A percentile compares a stretch with the other conserved stretches of the same genome.
phyloP scores from a whole-genome alignment of 2,329 filamentous ascomycete genomes.

The Helotiales sp. region DNA sequence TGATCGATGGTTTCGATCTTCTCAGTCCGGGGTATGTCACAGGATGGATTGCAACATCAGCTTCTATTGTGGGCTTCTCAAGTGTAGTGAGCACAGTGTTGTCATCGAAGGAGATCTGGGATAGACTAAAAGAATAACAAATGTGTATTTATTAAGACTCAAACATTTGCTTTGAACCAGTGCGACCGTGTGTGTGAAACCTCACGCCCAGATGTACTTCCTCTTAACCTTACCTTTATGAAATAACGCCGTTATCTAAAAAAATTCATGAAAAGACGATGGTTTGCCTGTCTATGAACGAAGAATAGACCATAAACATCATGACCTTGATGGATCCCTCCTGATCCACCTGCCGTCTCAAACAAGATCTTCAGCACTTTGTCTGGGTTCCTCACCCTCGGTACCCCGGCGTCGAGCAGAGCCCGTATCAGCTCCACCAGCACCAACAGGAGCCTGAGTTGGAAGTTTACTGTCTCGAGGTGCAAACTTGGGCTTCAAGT shows the following conservation, averaged over 20 bases:
- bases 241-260: neutral
- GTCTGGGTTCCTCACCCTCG: constrained; percentile 18
- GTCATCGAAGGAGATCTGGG: constrained; percentile 66
- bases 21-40: constrained; percentile 63
- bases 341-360: neutral
- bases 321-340: neutral
- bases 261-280: neutral
- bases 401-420: constrained; percentile 16
- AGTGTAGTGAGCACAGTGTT: constrained; percentile 68
- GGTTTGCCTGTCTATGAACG: neutral
- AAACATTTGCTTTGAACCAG: neutral
- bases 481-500: constrained; percentile 17
- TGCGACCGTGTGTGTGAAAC: neutral
- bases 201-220: neutral
- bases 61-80: constrained; percentile 58
- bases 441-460: neutral
- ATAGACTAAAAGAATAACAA: constrained; percentile 45
- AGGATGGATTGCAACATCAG: constrained; percentile 61
- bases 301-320: neutral
- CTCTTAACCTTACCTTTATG: neutral
- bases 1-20: constrained; percentile 66
- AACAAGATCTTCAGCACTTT: constrained; percentile 18
- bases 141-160: neutral
- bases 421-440: constrained; percentile 10
- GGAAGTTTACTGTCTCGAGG: constrained; percentile 23